Evolutionary conservation across 495 filamentous ascomycete genomes (phyloP), one percentile per base, ranked within the genome.

Genomic region (Lasiosphaeria miniovina): DNA sequence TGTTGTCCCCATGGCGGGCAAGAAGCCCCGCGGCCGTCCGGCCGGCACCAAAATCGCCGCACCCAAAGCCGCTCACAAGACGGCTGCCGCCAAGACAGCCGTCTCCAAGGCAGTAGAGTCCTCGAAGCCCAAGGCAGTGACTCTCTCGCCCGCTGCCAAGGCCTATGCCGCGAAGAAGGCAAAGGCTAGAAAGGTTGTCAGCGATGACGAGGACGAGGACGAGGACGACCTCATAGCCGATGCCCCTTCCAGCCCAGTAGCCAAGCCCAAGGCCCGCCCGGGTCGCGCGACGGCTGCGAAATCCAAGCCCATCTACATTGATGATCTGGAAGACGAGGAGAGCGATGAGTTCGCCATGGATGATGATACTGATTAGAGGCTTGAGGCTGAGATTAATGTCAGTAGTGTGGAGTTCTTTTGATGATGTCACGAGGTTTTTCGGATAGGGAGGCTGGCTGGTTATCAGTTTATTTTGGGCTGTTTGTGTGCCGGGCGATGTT

Each of bases 101-200:
- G 60, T 59, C 24, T 55, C 62, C 10, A 66, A 60, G 46, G 41
- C 59, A 31, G 43, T 35, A 9, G 61, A 40, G 6, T 48, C 54
- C 7, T 17, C 57, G 10, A 64, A 74, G 51, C 59, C 71, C 5
- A 86, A 86, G 64, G 70, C 77, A 24, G 67, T 71, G 7, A 32
- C 36, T 41, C 75, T 91, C 14, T 90, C 88, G 10, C 89, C 91
- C 0, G 89, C 88, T 6, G 90, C 90, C 11, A 94, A 93, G 70
- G 88, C 87, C 0, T 93, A 94, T 69, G 89, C 88, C 14, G 82
- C 86, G 3, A 92, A 90, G 76, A 76, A 78, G 59, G 80, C 80
- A 36, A 88, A 88, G 72, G 66, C 78, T 0, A 75, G 78, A 57
- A 78, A 75, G 68, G 64, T 72, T 4, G 54, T 63, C 5, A 71